phyloP scores from a whole-genome alignment of 768 basidiomycete genomes.

The Naematelia encephala region DNA sequence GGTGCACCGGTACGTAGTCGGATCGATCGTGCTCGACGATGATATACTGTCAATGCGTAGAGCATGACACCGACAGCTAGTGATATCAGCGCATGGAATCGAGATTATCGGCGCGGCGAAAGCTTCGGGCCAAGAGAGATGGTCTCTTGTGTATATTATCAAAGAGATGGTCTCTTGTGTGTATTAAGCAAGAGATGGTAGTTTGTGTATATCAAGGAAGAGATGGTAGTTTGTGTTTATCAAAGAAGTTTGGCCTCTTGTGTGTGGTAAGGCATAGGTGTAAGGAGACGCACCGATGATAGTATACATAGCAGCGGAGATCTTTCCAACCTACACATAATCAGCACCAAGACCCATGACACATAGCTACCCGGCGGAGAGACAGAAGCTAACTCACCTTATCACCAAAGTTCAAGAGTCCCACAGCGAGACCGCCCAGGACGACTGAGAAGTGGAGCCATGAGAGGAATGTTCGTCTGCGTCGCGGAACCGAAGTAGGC shows the following conservation, averaged over 20 bases:
- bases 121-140: too few relatives aligned
- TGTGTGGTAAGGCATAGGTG: too few relatives aligned
- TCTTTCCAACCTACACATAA: constrained; percentile 81
- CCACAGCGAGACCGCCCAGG: constrained; percentile 91
- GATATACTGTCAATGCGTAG: constrained; percentile 91
- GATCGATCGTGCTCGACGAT: constrained; percentile 93
- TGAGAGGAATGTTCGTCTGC: constrained; percentile 74
- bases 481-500: background rate
- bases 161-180: too few relatives aligned
- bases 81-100: constrained; percentile 13
- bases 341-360: too few relatives aligned
- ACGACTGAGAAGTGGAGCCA: constrained; percentile 99
- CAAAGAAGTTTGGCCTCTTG: too few relatives aligned
- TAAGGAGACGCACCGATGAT: constrained; percentile 66
- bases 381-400: constrained; percentile 58
- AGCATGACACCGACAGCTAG: constrained; percentile 94
- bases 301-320: constrained; percentile 95
- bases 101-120: constrained; percentile 17
- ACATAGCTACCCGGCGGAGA: background rate
- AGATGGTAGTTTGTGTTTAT: too few relatives aligned
- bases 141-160: too few relatives aligned
- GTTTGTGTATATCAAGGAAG: too few relatives aligned
- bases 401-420: constrained; percentile 96
- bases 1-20: constrained; percentile 85
- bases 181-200: too few relatives aligned